Evolutionary conservation across 768 basidiomycete genomes (phyloP).

Genomic region (Terana coerulea): DNA sequence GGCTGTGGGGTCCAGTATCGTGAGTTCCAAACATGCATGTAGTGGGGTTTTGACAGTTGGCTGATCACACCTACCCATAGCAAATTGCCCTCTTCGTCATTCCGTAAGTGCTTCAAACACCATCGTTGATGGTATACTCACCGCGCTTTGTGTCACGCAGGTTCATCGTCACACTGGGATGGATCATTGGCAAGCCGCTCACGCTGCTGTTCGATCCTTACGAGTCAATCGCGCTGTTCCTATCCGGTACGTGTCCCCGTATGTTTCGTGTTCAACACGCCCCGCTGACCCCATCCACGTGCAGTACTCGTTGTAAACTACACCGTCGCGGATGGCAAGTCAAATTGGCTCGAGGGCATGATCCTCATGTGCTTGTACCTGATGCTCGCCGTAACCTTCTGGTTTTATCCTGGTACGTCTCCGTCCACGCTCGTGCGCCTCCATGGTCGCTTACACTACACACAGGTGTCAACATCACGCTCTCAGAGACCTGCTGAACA

Average conservation of each 20-base stretch:
- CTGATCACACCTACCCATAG: no score
- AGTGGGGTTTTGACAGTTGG: no score
- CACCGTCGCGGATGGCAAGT: conserved; percentile 80
- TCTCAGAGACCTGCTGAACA: no score
- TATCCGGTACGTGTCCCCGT: conserved; percentile 37
- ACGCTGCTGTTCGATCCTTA: conserved; percentile 86
- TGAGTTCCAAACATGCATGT: conserved; percentile 32
- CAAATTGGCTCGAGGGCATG: conserved; percentile 90
- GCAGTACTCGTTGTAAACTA: conserved; percentile 54
- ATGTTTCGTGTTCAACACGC: neutral
- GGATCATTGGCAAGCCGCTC: conserved; percentile 76
- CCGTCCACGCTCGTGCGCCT: neutral
- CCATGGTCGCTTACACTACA: neutral
- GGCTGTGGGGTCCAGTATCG: conserved; percentile 75
- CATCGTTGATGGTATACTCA: neutral
- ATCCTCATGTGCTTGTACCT: conserved; percentile 69
- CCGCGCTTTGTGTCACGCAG: conserved; percentile 9
- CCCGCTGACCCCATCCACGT: conserved; percentile 32
- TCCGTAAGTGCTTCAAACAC: conserved; percentile 37
- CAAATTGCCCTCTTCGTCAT: conserved; percentile 74
- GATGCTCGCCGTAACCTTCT: conserved; percentile 51
- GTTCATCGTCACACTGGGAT: conserved; percentile 73
- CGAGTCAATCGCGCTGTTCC: conserved; percentile 57
- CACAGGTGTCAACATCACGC: conserved; percentile 17
- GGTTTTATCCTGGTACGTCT: conserved; percentile 46